Conservation (phyloP, 495 filamentous ascomycete genomes). For the Tetracladium marchalianum region DNA sequence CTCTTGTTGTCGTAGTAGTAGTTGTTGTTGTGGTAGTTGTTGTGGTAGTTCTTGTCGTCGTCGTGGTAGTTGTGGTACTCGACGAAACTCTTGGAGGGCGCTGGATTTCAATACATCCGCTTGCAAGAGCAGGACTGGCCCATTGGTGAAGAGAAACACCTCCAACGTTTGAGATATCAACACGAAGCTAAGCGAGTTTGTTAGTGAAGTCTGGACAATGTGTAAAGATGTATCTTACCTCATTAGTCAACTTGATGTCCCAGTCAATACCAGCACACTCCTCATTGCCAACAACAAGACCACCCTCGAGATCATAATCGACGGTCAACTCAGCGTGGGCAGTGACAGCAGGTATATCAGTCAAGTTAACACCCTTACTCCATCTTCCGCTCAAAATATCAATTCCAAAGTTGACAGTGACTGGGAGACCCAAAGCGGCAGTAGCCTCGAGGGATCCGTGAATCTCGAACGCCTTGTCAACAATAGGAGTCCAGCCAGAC, state of each 20-base stretch:
- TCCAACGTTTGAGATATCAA: neutral
- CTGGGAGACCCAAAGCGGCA: slow-evolving; percentile 8
- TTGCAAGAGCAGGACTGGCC: slow-evolving; percentile 4
- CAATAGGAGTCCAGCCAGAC: slow-evolving; percentile 4
- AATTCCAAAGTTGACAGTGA: slow-evolving; percentile 5
- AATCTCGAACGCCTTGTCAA: slow-evolving; percentile 7
- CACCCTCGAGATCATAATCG: neutral
- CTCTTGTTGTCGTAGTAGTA: too few relatives aligned
- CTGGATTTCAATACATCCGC: slow-evolving; percentile 4
- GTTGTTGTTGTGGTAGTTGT: too few relatives aligned
- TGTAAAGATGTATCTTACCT: neutral
- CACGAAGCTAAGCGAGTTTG: too few relatives aligned
- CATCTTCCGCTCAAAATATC: slow-evolving; percentile 8
- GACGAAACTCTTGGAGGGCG: neutral
- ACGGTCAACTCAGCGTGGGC: slow-evolving; percentile 4
- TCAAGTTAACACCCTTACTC: slow-evolving; percentile 4
- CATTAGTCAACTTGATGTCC: slow-evolving; percentile 8
- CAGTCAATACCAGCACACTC: slow-evolving; percentile 1
- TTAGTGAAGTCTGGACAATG: too few relatives aligned
- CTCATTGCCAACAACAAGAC: slow-evolving; percentile 1
- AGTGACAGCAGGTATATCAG: slow-evolving; percentile 3
- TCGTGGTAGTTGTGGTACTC: too few relatives aligned
- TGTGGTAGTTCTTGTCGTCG: too few relatives aligned
- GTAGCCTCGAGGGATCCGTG: slow-evolving; percentile 9
- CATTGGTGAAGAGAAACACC: neutral